phyloP scores from a whole-genome alignment of 2,329 filamentous ascomycete genomes.

The Penicillium verrucosum region DNA sequence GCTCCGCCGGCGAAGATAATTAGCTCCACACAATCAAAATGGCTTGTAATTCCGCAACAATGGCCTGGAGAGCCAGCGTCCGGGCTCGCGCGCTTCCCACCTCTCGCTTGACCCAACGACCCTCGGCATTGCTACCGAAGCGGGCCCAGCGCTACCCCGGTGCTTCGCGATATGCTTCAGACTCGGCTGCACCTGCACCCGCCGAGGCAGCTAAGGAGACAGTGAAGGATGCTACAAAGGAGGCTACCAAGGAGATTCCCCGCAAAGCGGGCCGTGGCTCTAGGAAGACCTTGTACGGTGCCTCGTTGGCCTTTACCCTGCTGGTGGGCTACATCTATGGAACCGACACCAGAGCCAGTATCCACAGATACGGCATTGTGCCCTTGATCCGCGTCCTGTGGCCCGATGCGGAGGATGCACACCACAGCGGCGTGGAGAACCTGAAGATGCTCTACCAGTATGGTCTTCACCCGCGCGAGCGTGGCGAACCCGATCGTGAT shows the following conservation, averaged over 20 bases:
- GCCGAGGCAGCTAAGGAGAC: slow-evolving; percentile 15
- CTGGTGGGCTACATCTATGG: slow-evolving; percentile 61
- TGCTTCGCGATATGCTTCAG: slow-evolving; percentile 24
- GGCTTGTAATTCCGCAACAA: slow-evolving; percentile 22
- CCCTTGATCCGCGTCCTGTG: slow-evolving; percentile 43
- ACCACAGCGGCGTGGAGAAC: slow-evolving; percentile 69
- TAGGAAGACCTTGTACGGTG: slow-evolving; percentile 42
- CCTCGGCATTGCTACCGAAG: slow-evolving; percentile 19
- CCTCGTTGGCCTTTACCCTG: slow-evolving; percentile 50
- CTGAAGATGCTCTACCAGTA: slow-evolving; percentile 71
- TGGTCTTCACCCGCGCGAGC: slow-evolving; percentile 77
- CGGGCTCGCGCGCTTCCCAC: slow-evolving; percentile 25
- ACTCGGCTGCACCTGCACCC: slow-evolving; percentile 11
- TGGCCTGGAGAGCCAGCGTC: slow-evolving; percentile 28
- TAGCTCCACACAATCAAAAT: slow-evolving; percentile 17
- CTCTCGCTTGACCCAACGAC: slow-evolving; percentile 25
- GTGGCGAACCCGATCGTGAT: slow-evolving; percentile 57
- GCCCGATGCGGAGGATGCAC: slow-evolving; percentile 72
- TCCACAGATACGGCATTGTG: slow-evolving; percentile 65
- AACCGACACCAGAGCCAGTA: slow-evolving; percentile 70
- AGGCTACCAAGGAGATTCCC: slow-evolving; percentile 22
- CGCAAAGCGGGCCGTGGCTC: slow-evolving; percentile 30
- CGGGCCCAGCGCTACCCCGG: slow-evolving; percentile 12
- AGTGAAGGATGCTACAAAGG: slow-evolving; percentile 12
- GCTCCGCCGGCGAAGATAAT: slow-evolving; percentile 17